Conservation (phyloP, 2,329 filamentous ascomycete genomes). For the Pseudohalonectria lignicola region DNA sequence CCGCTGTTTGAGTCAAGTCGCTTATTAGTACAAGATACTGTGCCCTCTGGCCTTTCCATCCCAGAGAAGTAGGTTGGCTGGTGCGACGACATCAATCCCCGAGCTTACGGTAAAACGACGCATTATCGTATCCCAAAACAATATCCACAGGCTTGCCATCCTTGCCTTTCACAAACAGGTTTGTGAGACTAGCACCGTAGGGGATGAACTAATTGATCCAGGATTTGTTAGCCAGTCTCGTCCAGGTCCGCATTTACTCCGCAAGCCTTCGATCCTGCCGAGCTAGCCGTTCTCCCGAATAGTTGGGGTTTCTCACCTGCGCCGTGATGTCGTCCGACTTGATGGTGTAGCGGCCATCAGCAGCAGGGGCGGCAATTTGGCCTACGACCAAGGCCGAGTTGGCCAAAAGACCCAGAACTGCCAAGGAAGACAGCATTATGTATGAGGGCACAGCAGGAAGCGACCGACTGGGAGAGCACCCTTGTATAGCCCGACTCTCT, state of each 20-base stretch:
- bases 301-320: slow-evolving; percentile 23
- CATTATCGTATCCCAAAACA: slow-evolving; percentile 53
- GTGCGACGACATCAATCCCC: background rate
- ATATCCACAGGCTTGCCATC: slow-evolving; percentile 50
- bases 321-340: slow-evolving; percentile 21
- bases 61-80: slow-evolving; percentile 5
- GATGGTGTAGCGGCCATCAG: slow-evolving; percentile 23
- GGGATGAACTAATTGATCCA: slow-evolving; percentile 34
- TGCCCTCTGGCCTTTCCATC: no score
- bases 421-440: slow-evolving; percentile 10
- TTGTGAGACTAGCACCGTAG: slow-evolving; percentile 50
- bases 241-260: no score
- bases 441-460: background rate
- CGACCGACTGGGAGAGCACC: no score
- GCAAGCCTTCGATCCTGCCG: no score
- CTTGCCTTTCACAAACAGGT: slow-evolving; percentile 53
- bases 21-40: no score
- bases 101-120: slow-evolving; percentile 40
- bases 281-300: no score
- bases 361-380: slow-evolving; percentile 10
- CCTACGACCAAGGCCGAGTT: slow-evolving; percentile 4
- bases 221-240: slow-evolving; percentile 26
- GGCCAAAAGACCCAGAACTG: slow-evolving; percentile 10
- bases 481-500: no score
- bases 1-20: no score